Evolutionary conservation across 2,329 filamentous ascomycete species (phyloP).

Genomic region (Penicillium sp.): DNA sequence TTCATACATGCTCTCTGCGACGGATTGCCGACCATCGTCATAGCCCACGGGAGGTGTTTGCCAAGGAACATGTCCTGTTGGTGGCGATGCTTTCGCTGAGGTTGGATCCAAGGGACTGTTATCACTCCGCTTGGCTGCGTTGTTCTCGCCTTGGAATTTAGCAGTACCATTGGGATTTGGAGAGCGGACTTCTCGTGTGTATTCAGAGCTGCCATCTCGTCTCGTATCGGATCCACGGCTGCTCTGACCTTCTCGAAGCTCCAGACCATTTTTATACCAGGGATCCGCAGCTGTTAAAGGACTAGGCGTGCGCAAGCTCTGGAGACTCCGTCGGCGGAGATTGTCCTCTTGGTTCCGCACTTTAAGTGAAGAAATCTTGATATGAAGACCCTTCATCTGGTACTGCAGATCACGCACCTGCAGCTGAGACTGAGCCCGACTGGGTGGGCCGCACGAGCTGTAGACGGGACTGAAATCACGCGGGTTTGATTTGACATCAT

Average conservation of each 20-base stretch:
- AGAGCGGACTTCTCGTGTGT: slow-evolving; percentile 19
- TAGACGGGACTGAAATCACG: slow-evolving; percentile 38
- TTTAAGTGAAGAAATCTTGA: slow-evolving; percentile 76
- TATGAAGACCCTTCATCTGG: slow-evolving; percentile 81
- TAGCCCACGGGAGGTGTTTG: slow-evolving; percentile 7
- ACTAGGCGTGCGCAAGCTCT: slow-evolving; percentile 71
- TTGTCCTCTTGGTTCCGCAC: slow-evolving; percentile 77
- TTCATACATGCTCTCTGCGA: slow-evolving; percentile 41
- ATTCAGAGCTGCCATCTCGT: slow-evolving; percentile 36
- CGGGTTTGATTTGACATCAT: slow-evolving; percentile 26
- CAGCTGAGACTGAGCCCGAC: slow-evolving; percentile 68
- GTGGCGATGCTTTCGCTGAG: background rate
- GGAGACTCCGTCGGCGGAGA: slow-evolving; percentile 71
- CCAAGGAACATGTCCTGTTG: background rate
- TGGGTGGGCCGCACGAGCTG: slow-evolving; percentile 48
- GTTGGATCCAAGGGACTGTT: slow-evolving; percentile 5
- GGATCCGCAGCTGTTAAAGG: slow-evolving; percentile 74
- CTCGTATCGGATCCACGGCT: slow-evolving; percentile 36
- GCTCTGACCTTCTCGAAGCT: slow-evolving; percentile 33
- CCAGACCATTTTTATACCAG: slow-evolving; percentile 48
- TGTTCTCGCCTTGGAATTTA: slow-evolving; percentile 4
- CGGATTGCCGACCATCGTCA: slow-evolving; percentile 29
- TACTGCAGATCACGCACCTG: slow-evolving; percentile 73
- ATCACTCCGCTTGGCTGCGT: slow-evolving; percentile 2
- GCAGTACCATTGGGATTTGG: slow-evolving; percentile 19